phyloP scores from a whole-genome alignment of 1,284 basidiomycete genomes.

The Naganishia liquefaciens region DNA sequence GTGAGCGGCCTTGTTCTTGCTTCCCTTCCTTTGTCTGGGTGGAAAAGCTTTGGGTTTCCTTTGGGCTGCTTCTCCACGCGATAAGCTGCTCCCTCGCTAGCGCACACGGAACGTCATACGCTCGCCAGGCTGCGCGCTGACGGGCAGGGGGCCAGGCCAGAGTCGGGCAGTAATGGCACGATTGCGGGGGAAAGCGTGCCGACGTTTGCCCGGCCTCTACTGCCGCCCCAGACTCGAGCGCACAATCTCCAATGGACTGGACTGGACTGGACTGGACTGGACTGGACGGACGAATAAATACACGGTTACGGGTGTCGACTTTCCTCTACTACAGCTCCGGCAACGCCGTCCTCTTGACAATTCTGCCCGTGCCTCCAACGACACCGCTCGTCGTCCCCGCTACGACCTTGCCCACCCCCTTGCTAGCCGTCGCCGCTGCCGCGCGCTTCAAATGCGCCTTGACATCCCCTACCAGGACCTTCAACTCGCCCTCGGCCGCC shows the following conservation, averaged over 20 bases:
- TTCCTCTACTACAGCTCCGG: not conserved
- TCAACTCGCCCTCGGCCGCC: conserved; percentile 58
- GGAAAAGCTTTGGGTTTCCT: too few species aligned
- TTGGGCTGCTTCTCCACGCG: not conserved
- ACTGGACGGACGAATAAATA: too few species aligned
- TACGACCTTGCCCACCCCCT: conserved; percentile 49
- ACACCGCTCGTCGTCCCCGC: conserved; percentile 2
- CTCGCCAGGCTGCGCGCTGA: not conserved
- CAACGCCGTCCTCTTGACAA: conserved; percentile 9
- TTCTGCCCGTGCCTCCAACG: conserved; percentile 7
- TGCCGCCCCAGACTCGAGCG: not conserved
- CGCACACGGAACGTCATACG: too few species aligned
- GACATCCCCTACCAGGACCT: conserved; percentile 59
- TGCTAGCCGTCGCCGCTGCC: conserved; percentile 3
- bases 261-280: too few species aligned
- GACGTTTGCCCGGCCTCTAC: not conserved
- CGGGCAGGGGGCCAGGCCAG: not conserved
- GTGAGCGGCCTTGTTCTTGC: too few species aligned
- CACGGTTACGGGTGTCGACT: too few species aligned
- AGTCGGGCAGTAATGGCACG: not conserved
- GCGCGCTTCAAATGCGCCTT: conserved; percentile 33
- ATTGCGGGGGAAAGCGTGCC: not conserved
- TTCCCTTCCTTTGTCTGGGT: too few species aligned
- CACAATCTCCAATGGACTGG: too few species aligned
- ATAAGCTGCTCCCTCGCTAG: not conserved